Conservation (phyloP, 2,329 filamentous ascomycete genomes). For the Verticillium isaacii region DNA sequence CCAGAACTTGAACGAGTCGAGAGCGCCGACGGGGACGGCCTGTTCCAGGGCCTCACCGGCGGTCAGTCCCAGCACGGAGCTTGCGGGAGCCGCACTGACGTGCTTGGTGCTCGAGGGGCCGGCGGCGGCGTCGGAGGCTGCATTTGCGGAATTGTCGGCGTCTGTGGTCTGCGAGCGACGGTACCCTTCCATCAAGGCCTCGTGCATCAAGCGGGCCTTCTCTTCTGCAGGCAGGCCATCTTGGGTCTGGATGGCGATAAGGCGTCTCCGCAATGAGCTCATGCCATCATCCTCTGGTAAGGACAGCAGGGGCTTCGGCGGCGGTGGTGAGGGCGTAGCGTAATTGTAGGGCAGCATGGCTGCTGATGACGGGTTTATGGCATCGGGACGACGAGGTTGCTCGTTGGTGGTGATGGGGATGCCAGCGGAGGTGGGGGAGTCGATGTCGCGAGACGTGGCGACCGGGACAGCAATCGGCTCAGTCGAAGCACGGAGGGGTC, state of each 20-base stretch:
- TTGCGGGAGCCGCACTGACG: slow-evolving; percentile 13
- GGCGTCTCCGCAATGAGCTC: slow-evolving; percentile 59
- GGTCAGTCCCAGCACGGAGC: slow-evolving; percentile 15
- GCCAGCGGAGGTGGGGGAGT: neutral
- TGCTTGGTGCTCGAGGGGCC: neutral
- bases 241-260: slow-evolving; percentile 62
- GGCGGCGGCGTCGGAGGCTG: neutral
- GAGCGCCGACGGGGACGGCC: slow-evolving; percentile 35
- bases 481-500: neutral
- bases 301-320: neutral
- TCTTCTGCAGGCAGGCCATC: slow-evolving; percentile 49
- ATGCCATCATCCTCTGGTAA: slow-evolving; percentile 79
- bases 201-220: slow-evolving; percentile 70
- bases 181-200: slow-evolving; percentile 66
- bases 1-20: slow-evolving; percentile 57
- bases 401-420: neutral
- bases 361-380: neutral
- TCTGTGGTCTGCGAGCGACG: slow-evolving; percentile 24
- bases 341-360: neutral
- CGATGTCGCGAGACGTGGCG: neutral
- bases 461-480: neutral
- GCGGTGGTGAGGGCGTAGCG: neutral
- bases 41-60: slow-evolving; percentile 28
- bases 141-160: neutral
- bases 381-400: neutral